Percentiles rank a stretch among this genome's conserved stretches.
Conservation (phyloP, 768 basidiomycete species). For the Rossbeevera mucosa region DNA sequence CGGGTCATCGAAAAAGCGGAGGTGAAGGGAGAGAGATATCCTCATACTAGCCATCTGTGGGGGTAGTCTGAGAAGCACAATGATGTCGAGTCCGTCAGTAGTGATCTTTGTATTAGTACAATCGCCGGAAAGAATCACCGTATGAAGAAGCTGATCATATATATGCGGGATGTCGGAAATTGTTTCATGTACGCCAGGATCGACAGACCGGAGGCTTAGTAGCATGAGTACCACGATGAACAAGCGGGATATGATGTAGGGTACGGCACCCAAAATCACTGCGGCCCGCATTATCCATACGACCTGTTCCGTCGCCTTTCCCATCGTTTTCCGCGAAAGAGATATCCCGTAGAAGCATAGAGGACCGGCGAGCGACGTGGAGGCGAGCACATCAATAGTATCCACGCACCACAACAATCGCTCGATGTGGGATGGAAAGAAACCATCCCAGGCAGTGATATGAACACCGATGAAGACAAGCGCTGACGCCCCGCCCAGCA, state of each 20-base stretch:
- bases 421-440: not conserved
- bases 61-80: slow-evolving; percentile 14
- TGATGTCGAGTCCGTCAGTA: not conserved
- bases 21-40: slow-evolving; percentile 41
- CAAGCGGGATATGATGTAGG: not conserved
- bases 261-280: not conserved
- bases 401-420: not conserved
- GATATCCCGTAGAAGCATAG: not conserved
- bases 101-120: not conserved
- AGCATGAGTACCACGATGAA: not conserved
- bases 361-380: not conserved
- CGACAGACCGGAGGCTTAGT: not conserved
- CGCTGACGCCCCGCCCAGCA: not conserved
- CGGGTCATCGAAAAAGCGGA: slow-evolving; percentile 33
- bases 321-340: not conserved
- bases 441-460: not conserved
- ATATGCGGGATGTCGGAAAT: not conserved
- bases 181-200: not conserved
- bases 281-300: not conserved
- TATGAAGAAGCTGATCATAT: not conserved
- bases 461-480: not conserved
- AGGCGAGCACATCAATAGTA: not conserved
- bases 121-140: not conserved
- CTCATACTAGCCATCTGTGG: slow-evolving; percentile 25
- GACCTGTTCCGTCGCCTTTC: too few species aligned